Evolutionary conservation across 139 green algal genomes (phyloP).

Genomic region (Trebouxia sp.): DNA sequence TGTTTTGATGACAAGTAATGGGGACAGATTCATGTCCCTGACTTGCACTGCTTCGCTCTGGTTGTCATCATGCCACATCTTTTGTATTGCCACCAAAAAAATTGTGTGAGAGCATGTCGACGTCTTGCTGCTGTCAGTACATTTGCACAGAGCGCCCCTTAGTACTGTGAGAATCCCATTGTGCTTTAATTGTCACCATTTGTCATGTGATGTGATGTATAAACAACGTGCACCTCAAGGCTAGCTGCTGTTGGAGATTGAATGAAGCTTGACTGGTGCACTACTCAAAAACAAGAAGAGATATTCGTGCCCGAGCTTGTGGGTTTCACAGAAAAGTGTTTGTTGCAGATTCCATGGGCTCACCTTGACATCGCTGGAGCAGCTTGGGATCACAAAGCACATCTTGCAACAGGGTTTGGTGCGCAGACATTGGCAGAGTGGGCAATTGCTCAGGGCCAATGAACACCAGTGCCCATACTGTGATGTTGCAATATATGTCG

Average conservation of each 20-base stretch:
- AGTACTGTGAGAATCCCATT: no score
- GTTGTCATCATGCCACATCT: no score
- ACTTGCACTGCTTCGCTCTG: background rate
- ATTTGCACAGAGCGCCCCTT: no score
- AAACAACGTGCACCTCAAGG: no score
- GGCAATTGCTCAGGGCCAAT: conserved; percentile 46
- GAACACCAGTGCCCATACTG: no score
- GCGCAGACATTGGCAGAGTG: conserved; percentile 84
- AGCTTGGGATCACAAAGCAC: conserved; percentile 85
- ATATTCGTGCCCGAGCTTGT: background rate
- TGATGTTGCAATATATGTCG: no score
- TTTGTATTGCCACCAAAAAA: no score
- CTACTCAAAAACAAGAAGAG: background rate
- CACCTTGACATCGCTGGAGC: conserved; percentile 94
- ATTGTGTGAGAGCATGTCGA: no score
- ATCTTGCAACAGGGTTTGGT: conserved; percentile 89
- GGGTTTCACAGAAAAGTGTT: background rate
- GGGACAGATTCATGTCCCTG: background rate
- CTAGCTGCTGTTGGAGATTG: no score
- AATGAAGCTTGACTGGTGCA: background rate
- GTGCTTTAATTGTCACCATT: no score
- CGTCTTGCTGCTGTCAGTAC: no score
- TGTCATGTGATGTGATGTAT: no score
- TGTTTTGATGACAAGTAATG: background rate
- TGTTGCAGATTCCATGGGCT: conserved; percentile 75